Evolutionary conservation across 129 eudicot species (phyloP), one percentile per base, ranked within the genome.

Genomic region (Flaveria bidentis): DNA sequence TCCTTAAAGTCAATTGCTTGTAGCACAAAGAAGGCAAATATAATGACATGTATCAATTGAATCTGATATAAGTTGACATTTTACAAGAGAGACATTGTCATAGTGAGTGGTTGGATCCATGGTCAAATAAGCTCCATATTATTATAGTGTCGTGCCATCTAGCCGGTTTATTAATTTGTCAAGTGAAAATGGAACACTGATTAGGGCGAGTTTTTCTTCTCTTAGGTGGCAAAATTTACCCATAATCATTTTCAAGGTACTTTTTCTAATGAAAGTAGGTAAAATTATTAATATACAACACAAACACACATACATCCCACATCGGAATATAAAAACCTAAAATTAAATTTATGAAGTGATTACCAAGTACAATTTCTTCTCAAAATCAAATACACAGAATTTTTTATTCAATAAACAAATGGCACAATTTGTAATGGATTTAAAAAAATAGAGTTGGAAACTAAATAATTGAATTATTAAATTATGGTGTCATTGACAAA

Each of bases 31-130:
- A 39, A 76, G 41, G 64, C 16, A 30, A 63, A 30, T 23, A 67
- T 15, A 73, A 18, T 13, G 33, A 20, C 50, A 56, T 55, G 60
- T 67, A 76, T 66, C 26, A 1, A 23, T 68, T 67, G 23, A 26
- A 44, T 56, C 17, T 12, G 25, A 28, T 68, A 69, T 26, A 46
- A 25, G 70, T 63, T 71, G 78, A 61, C 73, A 79, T 79, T 79
- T 71, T 51, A 50, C 33, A 50, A 49, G 66, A 51, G 66, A 51
- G 68, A 52, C 77, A 69, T 46, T 76, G 72, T 69, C 73, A 36
- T 70, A 69, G 64, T 49, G 73, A 71, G 85, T 82, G 71, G 78
- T 82, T 56, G 42, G 58, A 44, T 50, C 56, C 69, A 63, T 33
- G 20, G 69, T 82, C 81, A 53, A 75, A 69, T 33, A 47, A 33